phyloP scores from a whole-genome alignment of 2,329 filamentous ascomycete species.

The Leptographium radiaticola region DNA sequence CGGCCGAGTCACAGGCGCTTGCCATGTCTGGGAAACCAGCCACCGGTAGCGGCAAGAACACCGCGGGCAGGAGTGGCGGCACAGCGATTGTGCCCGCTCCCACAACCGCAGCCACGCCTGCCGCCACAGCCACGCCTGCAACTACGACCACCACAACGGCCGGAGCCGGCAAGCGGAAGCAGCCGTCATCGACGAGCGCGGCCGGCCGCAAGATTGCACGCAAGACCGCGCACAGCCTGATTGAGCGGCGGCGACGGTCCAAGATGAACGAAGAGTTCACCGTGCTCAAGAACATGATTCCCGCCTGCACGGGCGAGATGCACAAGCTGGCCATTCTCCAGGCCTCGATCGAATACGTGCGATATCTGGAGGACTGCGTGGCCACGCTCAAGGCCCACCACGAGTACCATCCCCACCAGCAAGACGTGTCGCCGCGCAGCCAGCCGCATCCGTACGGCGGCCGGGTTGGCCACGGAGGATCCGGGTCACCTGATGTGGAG shows the following conservation, averaged over 20 bases:
- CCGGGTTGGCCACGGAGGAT: constrained; percentile 23
- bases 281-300: constrained; percentile 87
- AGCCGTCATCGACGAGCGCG: constrained; percentile 60
- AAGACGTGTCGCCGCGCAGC: not conserved
- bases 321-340: constrained; percentile 93
- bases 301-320: constrained; percentile 93
- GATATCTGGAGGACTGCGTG: constrained; percentile 85
- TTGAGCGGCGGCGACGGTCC: constrained; percentile 75
- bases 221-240: constrained; percentile 92
- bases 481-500: constrained; percentile 38
- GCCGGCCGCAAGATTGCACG: constrained; percentile 89
- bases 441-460: constrained; percentile 5
- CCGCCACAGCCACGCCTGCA: constrained; percentile 1
- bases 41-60: too few relatives aligned
- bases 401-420: constrained; percentile 17
- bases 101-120: constrained; percentile 4
- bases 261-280: constrained; percentile 99
- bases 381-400: constrained; percentile 57
- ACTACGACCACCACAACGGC: constrained; percentile 8
- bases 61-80: constrained; percentile 7
- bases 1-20: not conserved
- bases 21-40: too few relatives aligned
- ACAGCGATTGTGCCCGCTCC: not conserved
- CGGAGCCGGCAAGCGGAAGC: constrained; percentile 56
- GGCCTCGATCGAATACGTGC: constrained; percentile 93